Percentiles rank a stretch among this genome's conserved stretches.
Conservation (phyloP, 1,284 basidiomycete species). For the Rhodotorula sp. region DNA sequence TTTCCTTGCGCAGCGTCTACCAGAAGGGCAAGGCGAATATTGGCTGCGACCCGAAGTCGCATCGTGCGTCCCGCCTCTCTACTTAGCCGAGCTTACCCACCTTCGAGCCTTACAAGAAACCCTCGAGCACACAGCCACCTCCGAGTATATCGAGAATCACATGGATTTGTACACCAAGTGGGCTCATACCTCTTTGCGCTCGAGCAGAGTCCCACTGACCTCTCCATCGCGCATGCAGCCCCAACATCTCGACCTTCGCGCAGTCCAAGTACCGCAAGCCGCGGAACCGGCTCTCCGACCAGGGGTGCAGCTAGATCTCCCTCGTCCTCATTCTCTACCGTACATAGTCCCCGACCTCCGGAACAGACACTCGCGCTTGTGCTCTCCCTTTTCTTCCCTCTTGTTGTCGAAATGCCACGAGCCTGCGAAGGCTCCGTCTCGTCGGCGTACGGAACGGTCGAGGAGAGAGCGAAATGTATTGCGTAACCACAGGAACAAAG, state of each 20-base stretch:
- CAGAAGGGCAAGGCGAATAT: conserved; percentile 50
- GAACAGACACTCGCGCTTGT: background rate
- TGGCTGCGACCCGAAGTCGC: conserved; percentile 74
- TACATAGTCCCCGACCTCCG: no score
- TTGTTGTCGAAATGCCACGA: background rate
- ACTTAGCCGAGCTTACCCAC: background rate
- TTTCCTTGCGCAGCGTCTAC: background rate
- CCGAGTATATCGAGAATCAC: conserved; percentile 26
- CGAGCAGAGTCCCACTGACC: no score
- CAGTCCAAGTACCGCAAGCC: conserved; percentile 12
- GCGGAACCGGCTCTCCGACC: conserved; percentile 11
- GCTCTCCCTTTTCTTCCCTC: background rate
- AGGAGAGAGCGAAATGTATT: background rate
- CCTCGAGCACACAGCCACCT: conserved; percentile 7
- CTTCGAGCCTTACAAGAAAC: background rate
- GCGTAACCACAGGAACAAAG: background rate
- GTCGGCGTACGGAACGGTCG: background rate
- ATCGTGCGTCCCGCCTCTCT: conserved; percentile 16
- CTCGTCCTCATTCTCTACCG: background rate
- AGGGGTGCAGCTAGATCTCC: conserved; percentile 7
- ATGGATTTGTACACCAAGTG: conserved; percentile 21
- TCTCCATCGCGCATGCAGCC: background rate
- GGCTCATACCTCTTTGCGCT: background rate
- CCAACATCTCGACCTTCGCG: conserved; percentile 20
- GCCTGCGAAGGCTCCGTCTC: background rate